A percentile compares a stretch with the other conserved stretches of the same genome.
These are phyloP conservation scores for Hemileia vastatrix DNA, from an alignment of 1,284 basidiomycete species.

Conservation along the genomic window DNA sequence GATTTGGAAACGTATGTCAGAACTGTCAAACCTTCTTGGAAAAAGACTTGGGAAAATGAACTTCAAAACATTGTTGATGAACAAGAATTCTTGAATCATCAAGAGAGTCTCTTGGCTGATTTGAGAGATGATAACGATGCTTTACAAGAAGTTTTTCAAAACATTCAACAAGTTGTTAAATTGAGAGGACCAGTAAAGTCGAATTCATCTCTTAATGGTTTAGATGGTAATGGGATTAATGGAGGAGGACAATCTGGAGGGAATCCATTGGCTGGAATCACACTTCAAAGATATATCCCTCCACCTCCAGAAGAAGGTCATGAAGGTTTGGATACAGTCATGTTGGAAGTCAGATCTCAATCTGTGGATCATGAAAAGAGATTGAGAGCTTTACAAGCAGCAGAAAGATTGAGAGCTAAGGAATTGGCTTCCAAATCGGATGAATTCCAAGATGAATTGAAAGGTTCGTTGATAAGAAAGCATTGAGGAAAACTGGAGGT, in stretches of 20 bases:
- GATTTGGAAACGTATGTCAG: conserved; percentile 40
- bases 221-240: too few relatives aligned
- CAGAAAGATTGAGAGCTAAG: conserved; percentile 37
- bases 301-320: conserved; percentile 40
- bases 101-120: conserved; percentile 39
- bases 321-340: conserved; percentile 39
- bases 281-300: conserved; percentile 31
- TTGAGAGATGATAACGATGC: conserved; percentile 36
- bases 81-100: conserved; percentile 43
- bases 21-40: conserved; percentile 42
- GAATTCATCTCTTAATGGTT: too few relatives aligned
- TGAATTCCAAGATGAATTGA: conserved; percentile 40
- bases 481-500: conserved; percentile 40
- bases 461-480: conserved; percentile 40
- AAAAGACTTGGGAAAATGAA: conserved; percentile 43
- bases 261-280: conserved; percentile 3
- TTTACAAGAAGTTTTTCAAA: conserved; percentile 40
- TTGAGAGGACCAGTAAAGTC: conserved; percentile 28
- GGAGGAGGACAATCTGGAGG: conserved; percentile 19
- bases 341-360: conserved; percentile 42
- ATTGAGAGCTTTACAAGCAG: conserved; percentile 39
- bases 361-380: conserved; percentile 41
- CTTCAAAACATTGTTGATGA: conserved; percentile 44
- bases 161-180: conserved; percentile 43
- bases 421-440: conserved; percentile 33